These are phyloP conservation scores for Diaporthe sp. DNA, from an alignment of 2,329 filamentous ascomycete genomes.

Conservation along the genomic window DNA sequence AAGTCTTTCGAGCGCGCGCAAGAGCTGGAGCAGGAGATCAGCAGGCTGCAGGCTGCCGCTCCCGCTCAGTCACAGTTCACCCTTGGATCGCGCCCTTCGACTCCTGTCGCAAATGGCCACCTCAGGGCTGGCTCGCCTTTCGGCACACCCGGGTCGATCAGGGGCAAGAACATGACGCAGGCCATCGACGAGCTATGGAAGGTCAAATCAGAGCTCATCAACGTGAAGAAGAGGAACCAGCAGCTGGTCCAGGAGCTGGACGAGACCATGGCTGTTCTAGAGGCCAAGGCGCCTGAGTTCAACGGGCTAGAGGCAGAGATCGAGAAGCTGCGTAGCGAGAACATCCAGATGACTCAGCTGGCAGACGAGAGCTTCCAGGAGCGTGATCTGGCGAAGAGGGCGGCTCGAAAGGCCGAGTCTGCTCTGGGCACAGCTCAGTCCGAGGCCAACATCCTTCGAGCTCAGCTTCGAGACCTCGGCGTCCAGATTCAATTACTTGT, in stretches of 20 bases:
- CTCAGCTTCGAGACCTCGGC: constrained; percentile 90
- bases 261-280: constrained; percentile 86
- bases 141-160: constrained; percentile 69
- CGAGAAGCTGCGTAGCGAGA: constrained; percentile 82
- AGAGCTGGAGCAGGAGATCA: constrained; percentile 66
- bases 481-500: constrained; percentile 92
- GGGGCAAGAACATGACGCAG: constrained; percentile 70
- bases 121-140: constrained; percentile 70
- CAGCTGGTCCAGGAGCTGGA: constrained; percentile 83
- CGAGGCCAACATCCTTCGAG: constrained; percentile 83
- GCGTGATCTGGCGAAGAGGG: constrained; percentile 82
- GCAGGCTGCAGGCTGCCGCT: constrained; percentile 61
- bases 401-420: constrained; percentile 82
- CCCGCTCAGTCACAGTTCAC: constrained; percentile 57
- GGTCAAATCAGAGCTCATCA: constrained; percentile 79
- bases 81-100: constrained; percentile 65
- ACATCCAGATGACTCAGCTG: constrained; percentile 86
- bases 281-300: constrained; percentile 88
- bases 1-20: constrained; percentile 63
- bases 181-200: constrained; percentile 75
- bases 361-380: constrained; percentile 86
- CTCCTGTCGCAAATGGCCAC: constrained; percentile 69
- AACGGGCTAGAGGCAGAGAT: constrained; percentile 87
- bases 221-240: constrained; percentile 79
- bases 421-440: constrained; percentile 73